Evolutionary conservation across 208 protist species (phyloP).

Genomic region (Trypanosoma mega): DNA sequence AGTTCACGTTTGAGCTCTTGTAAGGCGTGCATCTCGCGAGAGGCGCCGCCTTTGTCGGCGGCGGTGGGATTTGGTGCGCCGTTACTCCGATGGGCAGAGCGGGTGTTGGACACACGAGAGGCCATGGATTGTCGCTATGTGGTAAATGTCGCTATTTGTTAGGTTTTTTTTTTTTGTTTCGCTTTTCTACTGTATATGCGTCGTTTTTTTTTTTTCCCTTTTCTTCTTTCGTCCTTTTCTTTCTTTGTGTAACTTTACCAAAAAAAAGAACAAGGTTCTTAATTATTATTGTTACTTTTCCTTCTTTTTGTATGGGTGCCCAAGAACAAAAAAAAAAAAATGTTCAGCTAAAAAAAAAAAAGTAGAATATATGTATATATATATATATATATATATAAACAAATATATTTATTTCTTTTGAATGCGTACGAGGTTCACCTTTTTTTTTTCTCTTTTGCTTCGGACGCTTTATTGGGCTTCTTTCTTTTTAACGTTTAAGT

Average conservation of each 20-base stretch:
- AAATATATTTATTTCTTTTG: too few relatives aligned
- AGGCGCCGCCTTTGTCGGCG: not conserved
- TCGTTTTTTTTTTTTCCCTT: not conserved
- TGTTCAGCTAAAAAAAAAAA: slow-evolving; percentile 1
- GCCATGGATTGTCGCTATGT: too few relatives aligned
- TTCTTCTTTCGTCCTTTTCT: not conserved
- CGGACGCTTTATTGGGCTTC: too few relatives aligned
- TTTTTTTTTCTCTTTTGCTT: too few relatives aligned
- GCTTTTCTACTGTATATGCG: not conserved
- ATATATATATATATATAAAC: not conserved
- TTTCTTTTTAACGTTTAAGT: too few relatives aligned
- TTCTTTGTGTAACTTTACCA: not conserved
- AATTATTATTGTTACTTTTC: not conserved
- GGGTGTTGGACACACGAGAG: too few relatives aligned
- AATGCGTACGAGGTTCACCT: too few relatives aligned
- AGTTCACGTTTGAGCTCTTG: slow-evolving; percentile 13
- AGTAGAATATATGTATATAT: not conserved
- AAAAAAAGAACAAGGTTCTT: slow-evolving; percentile 12
- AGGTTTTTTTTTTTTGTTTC: not conserved
- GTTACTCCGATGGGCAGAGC: too few relatives aligned
- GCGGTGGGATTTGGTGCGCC: not conserved
- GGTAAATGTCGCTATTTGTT: too few relatives aligned
- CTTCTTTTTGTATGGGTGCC: too few relatives aligned
- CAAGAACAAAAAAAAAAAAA: slow-evolving; percentile 11
- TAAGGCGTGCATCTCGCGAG: not conserved